Percentiles rank a stretch among this genome's conserved stretches.
Conservation (phyloP, 2,329 filamentous ascomycete genomes). For the Rhynchosporium graminicola region DNA sequence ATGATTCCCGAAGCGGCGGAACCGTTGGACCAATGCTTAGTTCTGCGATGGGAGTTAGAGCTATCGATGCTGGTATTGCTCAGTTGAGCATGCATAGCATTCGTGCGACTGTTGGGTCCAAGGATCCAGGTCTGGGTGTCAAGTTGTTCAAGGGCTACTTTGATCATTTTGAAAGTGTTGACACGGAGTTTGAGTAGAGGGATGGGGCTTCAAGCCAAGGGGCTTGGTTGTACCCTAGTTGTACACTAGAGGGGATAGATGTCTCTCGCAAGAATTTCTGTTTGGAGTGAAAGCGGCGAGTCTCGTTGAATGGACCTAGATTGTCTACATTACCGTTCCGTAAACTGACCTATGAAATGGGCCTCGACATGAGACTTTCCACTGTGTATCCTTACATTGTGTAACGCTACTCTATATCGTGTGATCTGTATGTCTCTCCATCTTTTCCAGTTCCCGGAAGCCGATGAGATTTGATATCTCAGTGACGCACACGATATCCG, state of each 20-base stretch:
- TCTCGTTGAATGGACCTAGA: too few species aligned
- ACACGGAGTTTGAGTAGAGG: constrained; percentile 19
- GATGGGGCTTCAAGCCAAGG: neutral
- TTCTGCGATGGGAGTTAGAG: constrained; percentile 74
- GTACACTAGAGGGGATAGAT: neutral
- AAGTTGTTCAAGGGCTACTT: constrained; percentile 25
- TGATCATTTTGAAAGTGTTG: constrained; percentile 24
- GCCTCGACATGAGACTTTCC: too few species aligned
- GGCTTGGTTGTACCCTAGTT: constrained; percentile 1
- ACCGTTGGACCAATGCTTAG: constrained; percentile 94
- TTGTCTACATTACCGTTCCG: neutral
- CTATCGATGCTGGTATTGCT: constrained; percentile 85
- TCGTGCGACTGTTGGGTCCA: constrained; percentile 79
- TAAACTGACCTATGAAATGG: neutral
- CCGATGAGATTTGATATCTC: too few species aligned
- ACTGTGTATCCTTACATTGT: too few species aligned
- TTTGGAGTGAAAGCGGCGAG: too few species aligned
- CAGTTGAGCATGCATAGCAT: constrained; percentile 95
- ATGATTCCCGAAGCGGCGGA: constrained; percentile 84
- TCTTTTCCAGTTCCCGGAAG: too few species aligned
- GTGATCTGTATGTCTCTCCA: too few species aligned
- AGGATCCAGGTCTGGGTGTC: constrained; percentile 41
- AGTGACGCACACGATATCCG: neutral
- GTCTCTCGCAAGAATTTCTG: neutral
- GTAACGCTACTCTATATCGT: too few species aligned